These are phyloP conservation scores for Wickerhamomyces sp. DNA, from an alignment of 1,139 yeast genomes.

Conservation along the genomic window DNA sequence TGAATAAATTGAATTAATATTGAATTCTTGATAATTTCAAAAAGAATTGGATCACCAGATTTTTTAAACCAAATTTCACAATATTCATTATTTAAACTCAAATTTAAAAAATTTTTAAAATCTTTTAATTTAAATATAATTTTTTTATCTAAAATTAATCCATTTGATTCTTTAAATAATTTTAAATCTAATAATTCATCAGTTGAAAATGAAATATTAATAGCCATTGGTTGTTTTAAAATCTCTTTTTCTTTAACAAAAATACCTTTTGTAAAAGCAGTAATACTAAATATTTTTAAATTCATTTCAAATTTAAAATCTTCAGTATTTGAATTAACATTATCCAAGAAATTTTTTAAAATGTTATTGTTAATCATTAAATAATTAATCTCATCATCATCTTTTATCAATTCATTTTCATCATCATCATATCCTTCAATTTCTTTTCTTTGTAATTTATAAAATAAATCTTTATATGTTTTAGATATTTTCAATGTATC, in stretches of 20 bases:
- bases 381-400: conserved; percentile 31
- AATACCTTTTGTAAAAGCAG: conserved; percentile 49
- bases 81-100: conserved; percentile 29
- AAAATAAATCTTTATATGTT: conserved; percentile 35
- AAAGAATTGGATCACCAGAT: conserved; percentile 52
- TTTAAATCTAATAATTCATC: conserved; percentile 37
- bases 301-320: conserved; percentile 49
- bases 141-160: conserved; percentile 18
- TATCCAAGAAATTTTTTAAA: conserved; percentile 47
- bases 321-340: conserved; percentile 43
- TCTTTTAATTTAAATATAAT: conserved; percentile 43
- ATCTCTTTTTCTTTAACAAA: conserved; percentile 44
- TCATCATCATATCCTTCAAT: conserved; percentile 17
- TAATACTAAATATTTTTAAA: conserved; percentile 38
- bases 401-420: conserved; percentile 11
- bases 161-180: conserved; percentile 22
- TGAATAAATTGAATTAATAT: conserved; percentile 39
- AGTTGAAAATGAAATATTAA: conserved; percentile 43
- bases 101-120: conserved; percentile 45
- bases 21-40: conserved; percentile 34
- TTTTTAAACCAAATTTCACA: conserved; percentile 43
- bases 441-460: conserved; percentile 22
- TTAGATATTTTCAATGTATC: conserved; percentile 35
- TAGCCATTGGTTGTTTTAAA: conserved; percentile 53
- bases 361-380: conserved; percentile 40